A percentile compares a stretch with the other conserved stretches of the same genome.
Evolutionary conservation across 1,139 yeast species (phyloP).

Genomic region (Geotrichum macrosporum): DNA sequence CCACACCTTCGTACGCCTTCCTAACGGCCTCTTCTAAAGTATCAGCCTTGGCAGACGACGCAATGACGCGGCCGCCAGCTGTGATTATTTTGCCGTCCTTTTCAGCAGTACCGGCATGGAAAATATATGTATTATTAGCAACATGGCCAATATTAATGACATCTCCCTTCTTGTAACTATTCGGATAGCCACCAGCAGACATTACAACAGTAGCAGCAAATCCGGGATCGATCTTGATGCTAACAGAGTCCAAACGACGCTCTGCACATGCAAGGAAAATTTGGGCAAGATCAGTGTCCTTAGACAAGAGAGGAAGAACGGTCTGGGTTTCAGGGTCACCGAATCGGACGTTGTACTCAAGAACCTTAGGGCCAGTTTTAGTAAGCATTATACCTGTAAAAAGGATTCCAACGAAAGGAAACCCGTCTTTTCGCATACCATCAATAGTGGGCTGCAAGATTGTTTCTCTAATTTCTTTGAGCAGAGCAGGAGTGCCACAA

Average conservation of each 20-base stretch:
- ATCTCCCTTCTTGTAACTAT: conserved; percentile 78
- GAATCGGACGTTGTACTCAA: conserved; percentile 95
- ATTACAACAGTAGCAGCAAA: conserved; percentile 89
- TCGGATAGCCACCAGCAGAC: conserved; percentile 98
- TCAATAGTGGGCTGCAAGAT: conserved; percentile 88
- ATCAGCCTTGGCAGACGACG: conserved; percentile 80
- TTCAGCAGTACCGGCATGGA: conserved; percentile 88
- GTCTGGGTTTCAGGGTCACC: conserved; percentile 99
- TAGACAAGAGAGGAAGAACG: conserved; percentile 76
- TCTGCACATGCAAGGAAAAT: conserved; percentile 92
- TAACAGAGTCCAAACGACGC: conserved; percentile 84
- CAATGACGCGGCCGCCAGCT: conserved; percentile 95
- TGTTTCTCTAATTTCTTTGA: conserved; percentile 62
- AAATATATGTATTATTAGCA: conserved; percentile 58
- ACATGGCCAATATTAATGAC: conserved; percentile 55
- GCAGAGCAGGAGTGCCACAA: conserved; percentile 65
- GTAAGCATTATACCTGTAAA: conserved; percentile 97
- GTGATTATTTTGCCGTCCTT: conserved; percentile 64
- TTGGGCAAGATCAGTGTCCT: conserved; percentile 86
- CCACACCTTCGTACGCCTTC: conserved; percentile 81
- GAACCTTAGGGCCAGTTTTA: conserved; percentile 79
- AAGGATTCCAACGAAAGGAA: conserved; percentile 91
- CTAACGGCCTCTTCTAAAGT: conserved; percentile 76
- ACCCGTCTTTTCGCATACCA: conserved; percentile 94
- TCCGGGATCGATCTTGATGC: conserved; percentile 55